Evolutionary conservation across 2,329 filamentous ascomycete species (phyloP), one percentile per base, ranked within the genome.

Genomic region (Fusarium sp.): DNA sequence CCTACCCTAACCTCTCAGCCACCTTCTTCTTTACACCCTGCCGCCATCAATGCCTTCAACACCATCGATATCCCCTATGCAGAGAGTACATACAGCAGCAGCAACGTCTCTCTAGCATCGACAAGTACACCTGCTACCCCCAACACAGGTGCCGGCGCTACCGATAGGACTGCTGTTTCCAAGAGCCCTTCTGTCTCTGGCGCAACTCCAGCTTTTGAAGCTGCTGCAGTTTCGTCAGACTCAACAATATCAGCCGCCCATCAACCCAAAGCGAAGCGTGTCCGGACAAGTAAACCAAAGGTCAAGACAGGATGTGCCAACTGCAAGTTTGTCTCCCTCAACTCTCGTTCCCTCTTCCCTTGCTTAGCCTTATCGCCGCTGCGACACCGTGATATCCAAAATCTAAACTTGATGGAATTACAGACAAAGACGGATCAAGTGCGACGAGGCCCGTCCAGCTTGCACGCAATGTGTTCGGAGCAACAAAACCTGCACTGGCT

Each of bases 281-380:
- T 77, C 12, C 78, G 84, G 51, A 81, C 78, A 26, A 87, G 84
- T 72, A 83, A 80, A 64, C 83, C 84, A 12, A 88, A 89, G 72
- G 86, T 88, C 63, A 88, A 88, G 77, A 89, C 86, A 1, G 87
- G 87, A 36, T 89, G 87, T 74, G 81, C 80, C 68, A 88, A 85
- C 73, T 90, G 87, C 87, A 89, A 89, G 87, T 89, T 79, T 73
- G 86, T 80, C 51, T 32, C 43, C 32, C 52, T 25, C 46, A 36
- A 26, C 28, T 40, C 19, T 26, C 26, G 2, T n/a, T 25, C 40
- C 26, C 32, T 28, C 28, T 58, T 22, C 15, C 41, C 15, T 26
- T 42, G 25, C 26, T 44, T 38, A n/a, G 50, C 12, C 51, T 48
- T 25, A 32, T 36, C 43, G 24, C 45, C 50, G 26, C 22, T 57